Evolutionary conservation across 306 rosid genomes (phyloP).

Genomic region (Urtica urens): DNA sequence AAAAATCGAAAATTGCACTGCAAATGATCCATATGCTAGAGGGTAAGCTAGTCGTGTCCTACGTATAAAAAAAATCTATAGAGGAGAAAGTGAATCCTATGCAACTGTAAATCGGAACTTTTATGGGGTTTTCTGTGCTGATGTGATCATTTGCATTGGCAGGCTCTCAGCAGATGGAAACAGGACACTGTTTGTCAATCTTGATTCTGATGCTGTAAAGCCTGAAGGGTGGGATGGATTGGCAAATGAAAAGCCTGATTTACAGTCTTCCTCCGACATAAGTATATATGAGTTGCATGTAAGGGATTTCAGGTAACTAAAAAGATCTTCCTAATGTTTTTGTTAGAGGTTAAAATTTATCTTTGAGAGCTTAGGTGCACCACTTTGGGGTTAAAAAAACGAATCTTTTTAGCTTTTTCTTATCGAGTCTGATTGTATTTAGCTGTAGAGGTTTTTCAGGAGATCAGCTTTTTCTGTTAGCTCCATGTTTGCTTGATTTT

Average conservation of each 20-base stretch:
- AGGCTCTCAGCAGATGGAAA: constrained; percentile 73
- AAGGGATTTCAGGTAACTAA: constrained; percentile 77
- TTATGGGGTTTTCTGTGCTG: constrained; percentile 4
- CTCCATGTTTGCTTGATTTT: too few relatives aligned
- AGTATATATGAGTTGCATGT: constrained; percentile 85
- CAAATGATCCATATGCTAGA: constrained; percentile 93
- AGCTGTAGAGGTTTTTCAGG: too few relatives aligned
- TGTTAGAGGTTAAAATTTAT: too few relatives aligned
- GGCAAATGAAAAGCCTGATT: constrained; percentile 52
- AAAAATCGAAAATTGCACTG: constrained; percentile 55
- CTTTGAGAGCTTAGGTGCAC: too few relatives aligned
- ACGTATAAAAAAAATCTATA: constrained; percentile 22
- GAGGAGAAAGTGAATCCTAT: constrained; percentile 19
- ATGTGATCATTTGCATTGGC: constrained; percentile 20
- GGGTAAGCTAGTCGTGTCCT: constrained; percentile 50
- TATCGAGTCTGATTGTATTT: too few relatives aligned
- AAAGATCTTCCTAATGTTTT: constrained; percentile 3
- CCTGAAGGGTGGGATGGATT: constrained; percentile 78
- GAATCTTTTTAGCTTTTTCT: too few relatives aligned
- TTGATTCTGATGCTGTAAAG: constrained; percentile 42
- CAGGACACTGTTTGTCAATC: constrained; percentile 56
- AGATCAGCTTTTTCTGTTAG: too few relatives aligned
- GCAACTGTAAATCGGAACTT: constrained; percentile 16
- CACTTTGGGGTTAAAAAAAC: too few relatives aligned
- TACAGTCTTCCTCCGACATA: constrained; percentile 61